Base-by-base conservation (phyloP, 2,329 filamentous ascomycete species). In the Pezicula rhizophila region DNA sequence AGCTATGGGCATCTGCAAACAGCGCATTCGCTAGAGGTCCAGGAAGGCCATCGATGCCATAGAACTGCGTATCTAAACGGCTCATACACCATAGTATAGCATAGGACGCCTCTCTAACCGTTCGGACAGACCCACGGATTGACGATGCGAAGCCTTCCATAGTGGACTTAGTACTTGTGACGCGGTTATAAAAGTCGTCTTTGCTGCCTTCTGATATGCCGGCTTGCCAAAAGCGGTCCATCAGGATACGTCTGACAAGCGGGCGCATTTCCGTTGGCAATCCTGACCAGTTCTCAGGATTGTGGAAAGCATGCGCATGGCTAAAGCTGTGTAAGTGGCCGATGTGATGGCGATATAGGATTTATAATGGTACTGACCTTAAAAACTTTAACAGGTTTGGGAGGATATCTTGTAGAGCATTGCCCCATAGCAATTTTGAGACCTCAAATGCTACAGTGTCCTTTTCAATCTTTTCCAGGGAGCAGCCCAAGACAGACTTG, bases 141-240 rank as follows among this genome's bases (percentile, higher is more conserved):
- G 90, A 91, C 1, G 92, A 97, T 5, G 91, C 92, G 54, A 99
- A 87, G 0, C 93, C 93, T 68, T 99, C 93, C 49, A 96, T 80
- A 0, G 90, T 96, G 37, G 79, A 80, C 67, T 90, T 95, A 48
- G 93, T 96, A 28, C 89, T 87, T 48, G 89, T 82, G 2, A 99
- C 92, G 37, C 89, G 82, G 28, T 89, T 87, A 66, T 96, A 97
- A 65, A 99, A 99, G 50, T 97, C 92, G 54, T 97, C 93, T 65
- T 93, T 90, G 59, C 89, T 97, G 23, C 95, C 93, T 53, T 85
- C 87, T 0, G 93, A 97, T 45, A 99, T 99, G 8, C 93, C 93
- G 6, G 91, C 89, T 72, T 99, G 93, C 93, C 93, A 99, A 66
- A 99, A 99, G 20, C 93, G 80, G 67, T 99, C 93, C 12, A 90